phyloP scores from a whole-genome alignment of 192 early-diverging fungal species.

The Coemansia sp. region DNA sequence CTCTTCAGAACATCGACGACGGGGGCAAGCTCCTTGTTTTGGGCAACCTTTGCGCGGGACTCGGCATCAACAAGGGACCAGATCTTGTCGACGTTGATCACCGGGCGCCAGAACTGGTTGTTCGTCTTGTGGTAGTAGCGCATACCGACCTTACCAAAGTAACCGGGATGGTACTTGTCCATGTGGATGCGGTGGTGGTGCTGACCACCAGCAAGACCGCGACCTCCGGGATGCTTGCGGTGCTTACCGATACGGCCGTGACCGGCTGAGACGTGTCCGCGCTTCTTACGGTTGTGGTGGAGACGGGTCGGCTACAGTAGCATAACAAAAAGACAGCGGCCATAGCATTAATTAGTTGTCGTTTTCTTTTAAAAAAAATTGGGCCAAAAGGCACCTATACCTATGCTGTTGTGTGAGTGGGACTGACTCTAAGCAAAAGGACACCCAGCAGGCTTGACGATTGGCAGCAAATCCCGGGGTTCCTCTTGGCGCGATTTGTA shows the following conservation, averaged over 20 bases:
- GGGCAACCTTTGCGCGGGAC: slow-evolving; percentile 74
- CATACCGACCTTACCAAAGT: slow-evolving; percentile 99
- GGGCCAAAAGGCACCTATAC: no score
- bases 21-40: slow-evolving; percentile 85
- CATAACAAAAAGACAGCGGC: neutral
- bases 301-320: slow-evolving; percentile 56
- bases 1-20: slow-evolving; percentile 83
- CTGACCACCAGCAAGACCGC: slow-evolving; percentile 99
- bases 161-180: slow-evolving; percentile 99
- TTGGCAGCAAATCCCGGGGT: neutral
- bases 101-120: slow-evolving; percentile 81
- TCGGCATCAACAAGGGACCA: slow-evolving; percentile 89
- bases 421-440: neutral
- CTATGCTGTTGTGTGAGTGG: neutral
- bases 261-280: slow-evolving; percentile 99
- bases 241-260: slow-evolving; percentile 99
- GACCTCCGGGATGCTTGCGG: slow-evolving; percentile 99
- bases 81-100: slow-evolving; percentile 92
- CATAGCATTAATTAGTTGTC: neutral
- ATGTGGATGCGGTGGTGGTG: slow-evolving; percentile 99
- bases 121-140: slow-evolving; percentile 96
- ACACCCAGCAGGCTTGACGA: neutral
- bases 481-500: neutral
- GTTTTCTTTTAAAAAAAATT: neutral
- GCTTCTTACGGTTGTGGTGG: slow-evolving; percentile 74